Percentiles rank a stretch among this genome's conserved stretches.
phyloP scores from a whole-genome alignment of 2,329 filamentous ascomycete species.

The Massarina eburnea region DNA sequence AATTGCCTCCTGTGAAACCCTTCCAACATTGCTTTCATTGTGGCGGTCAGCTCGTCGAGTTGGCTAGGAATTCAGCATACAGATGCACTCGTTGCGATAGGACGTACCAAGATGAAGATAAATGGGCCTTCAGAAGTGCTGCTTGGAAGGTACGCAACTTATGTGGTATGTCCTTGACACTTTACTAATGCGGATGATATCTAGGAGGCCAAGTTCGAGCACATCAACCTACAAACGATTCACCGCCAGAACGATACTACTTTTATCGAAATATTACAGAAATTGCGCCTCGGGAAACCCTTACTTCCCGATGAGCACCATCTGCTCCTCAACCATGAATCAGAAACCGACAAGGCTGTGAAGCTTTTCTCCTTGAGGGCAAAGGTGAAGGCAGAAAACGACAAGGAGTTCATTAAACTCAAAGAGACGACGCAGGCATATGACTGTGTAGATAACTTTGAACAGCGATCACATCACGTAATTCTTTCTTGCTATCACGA shows the following conservation, averaged over 20 bases:
- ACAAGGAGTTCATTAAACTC: slow-evolving; percentile 35
- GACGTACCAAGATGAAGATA: slow-evolving; percentile 51
- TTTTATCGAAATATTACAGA: slow-evolving; percentile 60
- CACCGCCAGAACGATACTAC: slow-evolving; percentile 58
- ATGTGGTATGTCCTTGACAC: too few relatives aligned
- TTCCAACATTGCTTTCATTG: slow-evolving; percentile 58
- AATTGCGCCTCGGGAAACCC: slow-evolving; percentile 51
- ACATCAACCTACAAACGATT: slow-evolving; percentile 57
- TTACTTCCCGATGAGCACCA: slow-evolving; percentile 43
- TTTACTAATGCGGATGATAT: too few relatives aligned
- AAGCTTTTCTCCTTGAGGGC: slow-evolving; percentile 48
- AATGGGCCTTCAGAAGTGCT: slow-evolving; percentile 62
- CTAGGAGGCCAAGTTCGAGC: too few relatives aligned
- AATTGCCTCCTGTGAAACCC: slow-evolving; percentile 59
- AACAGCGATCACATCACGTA: too few relatives aligned
- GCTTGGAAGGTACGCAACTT: slow-evolving; percentile 59
- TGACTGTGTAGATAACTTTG: slow-evolving; percentile 47
- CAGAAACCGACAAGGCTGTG: slow-evolving; percentile 47
- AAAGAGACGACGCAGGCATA: slow-evolving; percentile 25
- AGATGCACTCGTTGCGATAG: slow-evolving; percentile 34
- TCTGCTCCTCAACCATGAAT: slow-evolving; percentile 51
- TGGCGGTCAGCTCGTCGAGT: slow-evolving; percentile 38
- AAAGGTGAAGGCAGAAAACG: slow-evolving; percentile 38
- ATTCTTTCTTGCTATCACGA: too few relatives aligned
- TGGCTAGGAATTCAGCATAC: slow-evolving; percentile 23